Evolutionary conservation across 768 basidiomycete genomes (phyloP).

Genomic region (Macrolepiota fuliginosa): DNA sequence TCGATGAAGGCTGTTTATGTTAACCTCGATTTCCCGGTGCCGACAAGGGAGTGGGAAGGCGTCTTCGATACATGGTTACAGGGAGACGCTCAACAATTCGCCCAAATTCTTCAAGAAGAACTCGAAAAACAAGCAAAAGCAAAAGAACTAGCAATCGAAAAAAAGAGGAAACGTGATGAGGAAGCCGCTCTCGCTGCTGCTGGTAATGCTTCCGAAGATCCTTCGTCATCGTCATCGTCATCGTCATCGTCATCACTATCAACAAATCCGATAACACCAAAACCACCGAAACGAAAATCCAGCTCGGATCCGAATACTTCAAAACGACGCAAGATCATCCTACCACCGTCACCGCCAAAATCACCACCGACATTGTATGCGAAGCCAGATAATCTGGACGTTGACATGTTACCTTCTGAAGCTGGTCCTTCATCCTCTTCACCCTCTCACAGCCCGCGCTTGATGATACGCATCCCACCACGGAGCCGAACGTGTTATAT

Average conservation of each 20-base stretch:
- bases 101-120: conserved; percentile 54
- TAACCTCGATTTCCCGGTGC: conserved; percentile 84
- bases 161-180: conserved; percentile 56
- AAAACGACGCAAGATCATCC: conserved; percentile 8
- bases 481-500: background rate
- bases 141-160: conserved; percentile 54
- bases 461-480: conserved; percentile 12
- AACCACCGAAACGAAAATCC: conserved; percentile 2
- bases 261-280: conserved; percentile 3
- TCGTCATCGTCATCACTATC: background rate
- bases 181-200: conserved; percentile 27
- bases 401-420: background rate
- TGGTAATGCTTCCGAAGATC: conserved; percentile 13
- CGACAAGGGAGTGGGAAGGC: conserved; percentile 83
- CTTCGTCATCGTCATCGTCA: background rate
- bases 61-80: conserved; percentile 90
- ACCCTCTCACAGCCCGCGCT: background rate
- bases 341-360: conserved; percentile 10
- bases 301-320: background rate
- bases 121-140: conserved; percentile 51
- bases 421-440: background rate
- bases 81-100: conserved; percentile 84
- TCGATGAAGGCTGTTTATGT: conserved; percentile 73
- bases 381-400: background rate
- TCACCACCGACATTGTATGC: conserved; percentile 1